Conservation (phyloP, 331 rosid genomes). For the Malus hybrid region DNA sequence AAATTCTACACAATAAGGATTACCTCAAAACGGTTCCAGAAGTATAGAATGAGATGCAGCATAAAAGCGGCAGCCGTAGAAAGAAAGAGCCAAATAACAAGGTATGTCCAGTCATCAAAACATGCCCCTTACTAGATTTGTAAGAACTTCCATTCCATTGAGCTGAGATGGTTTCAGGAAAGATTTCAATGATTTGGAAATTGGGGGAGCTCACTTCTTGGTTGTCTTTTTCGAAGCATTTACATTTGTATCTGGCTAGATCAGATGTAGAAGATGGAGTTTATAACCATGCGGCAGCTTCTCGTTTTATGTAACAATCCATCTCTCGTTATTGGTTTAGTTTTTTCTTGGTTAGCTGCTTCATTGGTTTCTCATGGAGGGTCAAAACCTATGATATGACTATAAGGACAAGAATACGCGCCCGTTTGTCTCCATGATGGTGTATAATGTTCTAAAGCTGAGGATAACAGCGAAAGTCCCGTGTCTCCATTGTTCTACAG, state of each 20-base stretch:
- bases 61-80: slow-evolving; percentile 97
- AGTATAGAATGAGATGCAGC: slow-evolving; percentile 91
- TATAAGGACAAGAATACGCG: neutral
- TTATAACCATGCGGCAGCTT: neutral
- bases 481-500: neutral
- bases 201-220: too few species aligned
- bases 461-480: neutral
- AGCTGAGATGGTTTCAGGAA: neutral
- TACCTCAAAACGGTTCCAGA: slow-evolving; percentile 99
- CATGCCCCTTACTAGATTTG: neutral
- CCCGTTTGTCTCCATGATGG: neutral
- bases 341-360: too few species aligned
- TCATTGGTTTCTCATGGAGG: too few species aligned
- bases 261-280: neutral
- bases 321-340: neutral
- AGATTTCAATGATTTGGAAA: neutral
- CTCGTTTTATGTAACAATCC: neutral
- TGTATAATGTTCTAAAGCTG: neutral
- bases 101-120: neutral
- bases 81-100: slow-evolving; percentile 87
- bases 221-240: neutral
- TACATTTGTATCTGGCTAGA: neutral
- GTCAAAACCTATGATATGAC: neutral
- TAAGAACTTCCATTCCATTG: too few species aligned
- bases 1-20: neutral